Evolutionary conservation across 2,329 filamentous ascomycete species (phyloP).

Genomic region (Bipolaris oryzae): DNA sequence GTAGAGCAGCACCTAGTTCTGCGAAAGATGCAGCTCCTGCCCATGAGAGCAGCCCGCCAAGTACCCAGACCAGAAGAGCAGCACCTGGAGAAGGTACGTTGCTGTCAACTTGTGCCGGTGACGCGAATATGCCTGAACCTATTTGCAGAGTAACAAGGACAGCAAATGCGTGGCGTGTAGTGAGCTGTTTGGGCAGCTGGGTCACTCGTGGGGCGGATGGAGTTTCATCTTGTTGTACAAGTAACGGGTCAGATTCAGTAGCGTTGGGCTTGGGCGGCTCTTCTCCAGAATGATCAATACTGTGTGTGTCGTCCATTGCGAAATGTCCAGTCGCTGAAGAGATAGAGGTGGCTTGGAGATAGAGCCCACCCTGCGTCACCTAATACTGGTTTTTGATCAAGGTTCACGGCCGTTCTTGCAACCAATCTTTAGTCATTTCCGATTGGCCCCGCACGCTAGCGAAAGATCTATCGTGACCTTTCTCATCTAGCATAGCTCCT

Average conservation of each 20-base stretch:
- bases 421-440: conserved; percentile 1
- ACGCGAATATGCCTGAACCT: conserved; percentile 69
- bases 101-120: conserved; percentile 66
- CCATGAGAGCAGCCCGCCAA: conserved; percentile 68
- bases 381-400: neutral
- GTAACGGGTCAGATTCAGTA: conserved; percentile 37
- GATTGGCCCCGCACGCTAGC: conserved; percentile 4
- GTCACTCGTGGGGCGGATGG: conserved; percentile 21
- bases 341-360: neutral
- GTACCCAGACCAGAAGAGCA: conserved; percentile 65
- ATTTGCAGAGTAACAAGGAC: conserved; percentile 69
- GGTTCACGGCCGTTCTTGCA: neutral
- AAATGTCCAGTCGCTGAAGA: neutral
- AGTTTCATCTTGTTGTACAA: conserved; percentile 19
- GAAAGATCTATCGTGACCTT: neutral
- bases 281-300: neutral
- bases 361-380: neutral
- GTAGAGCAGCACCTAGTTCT: conserved; percentile 68
- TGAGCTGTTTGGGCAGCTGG: conserved; percentile 37
- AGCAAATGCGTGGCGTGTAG: conserved; percentile 56
- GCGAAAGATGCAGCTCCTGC: conserved; percentile 67
- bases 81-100: conserved; percentile 67
- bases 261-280: conserved; percentile 21
- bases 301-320: conserved; percentile 2
- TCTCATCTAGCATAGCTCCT: too few species aligned